These are phyloP conservation scores for Claviceps sp. DNA, from an alignment of 2,329 filamentous ascomycete species.

Conservation along the genomic window DNA sequence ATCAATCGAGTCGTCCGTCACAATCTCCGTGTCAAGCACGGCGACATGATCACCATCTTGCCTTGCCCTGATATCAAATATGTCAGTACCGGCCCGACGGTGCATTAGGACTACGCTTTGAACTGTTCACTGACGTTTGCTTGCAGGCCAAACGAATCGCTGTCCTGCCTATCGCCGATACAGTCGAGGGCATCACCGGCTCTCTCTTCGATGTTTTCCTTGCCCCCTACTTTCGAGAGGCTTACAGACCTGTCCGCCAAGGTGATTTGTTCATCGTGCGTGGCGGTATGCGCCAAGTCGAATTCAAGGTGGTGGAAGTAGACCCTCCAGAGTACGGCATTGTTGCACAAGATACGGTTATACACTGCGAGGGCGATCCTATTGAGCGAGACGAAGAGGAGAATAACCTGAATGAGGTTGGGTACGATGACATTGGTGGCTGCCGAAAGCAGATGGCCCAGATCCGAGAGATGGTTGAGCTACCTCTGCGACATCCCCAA, in stretches of 20 bases:
- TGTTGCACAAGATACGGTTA: constrained; percentile 95
- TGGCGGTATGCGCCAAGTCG: constrained; percentile 96
- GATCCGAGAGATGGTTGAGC: constrained; percentile 95
- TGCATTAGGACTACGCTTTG: too few relatives aligned
- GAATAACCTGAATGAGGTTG: constrained; percentile 97
- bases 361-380: constrained; percentile 78
- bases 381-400: constrained; percentile 98
- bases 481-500: constrained; percentile 91
- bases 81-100: constrained; percentile 41
- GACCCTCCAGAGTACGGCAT: constrained; percentile 98
- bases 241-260: constrained; percentile 92
- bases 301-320: constrained; percentile 99
- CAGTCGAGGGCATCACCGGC: constrained; percentile 91
- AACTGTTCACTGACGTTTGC: constrained; percentile 6
- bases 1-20: constrained; percentile 98
- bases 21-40: constrained; percentile 96
- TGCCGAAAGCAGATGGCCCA: constrained; percentile 99
- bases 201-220: constrained; percentile 99
- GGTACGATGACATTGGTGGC: constrained; percentile 97
- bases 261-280: constrained; percentile 95
- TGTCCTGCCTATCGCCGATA: constrained; percentile 94
- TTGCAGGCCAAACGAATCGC: constrained; percentile 91
- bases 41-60: constrained; percentile 94
- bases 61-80: constrained; percentile 99
- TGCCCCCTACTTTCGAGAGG: constrained; percentile 97